phyloP scores from a whole-genome alignment of 2,329 filamentous ascomycete genomes.

The Colletotrichum cereale region DNA sequence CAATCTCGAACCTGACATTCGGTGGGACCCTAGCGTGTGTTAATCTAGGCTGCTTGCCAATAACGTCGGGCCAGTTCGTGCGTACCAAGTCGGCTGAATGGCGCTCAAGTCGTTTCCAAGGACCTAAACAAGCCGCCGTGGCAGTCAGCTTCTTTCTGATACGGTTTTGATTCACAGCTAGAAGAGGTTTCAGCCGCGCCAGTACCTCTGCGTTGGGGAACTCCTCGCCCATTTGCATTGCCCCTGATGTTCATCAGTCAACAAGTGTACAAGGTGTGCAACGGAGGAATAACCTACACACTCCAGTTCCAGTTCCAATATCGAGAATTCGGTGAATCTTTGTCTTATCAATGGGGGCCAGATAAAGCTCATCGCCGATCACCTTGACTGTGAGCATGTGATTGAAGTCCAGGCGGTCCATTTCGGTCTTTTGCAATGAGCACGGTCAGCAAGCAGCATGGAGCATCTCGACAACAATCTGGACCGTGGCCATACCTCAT shows the following conservation, averaged over 20 bases:
- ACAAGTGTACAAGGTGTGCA: too few relatives aligned
- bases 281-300: conserved; percentile 56
- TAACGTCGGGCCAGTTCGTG: too few relatives aligned
- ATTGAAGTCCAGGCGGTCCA: conserved; percentile 27
- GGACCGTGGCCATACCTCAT: conserved; percentile 43
- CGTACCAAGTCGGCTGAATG: conserved; percentile 26
- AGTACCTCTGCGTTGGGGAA: conserved; percentile 22
- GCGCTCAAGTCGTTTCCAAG: conserved; percentile 38
- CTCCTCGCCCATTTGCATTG: conserved; percentile 22
- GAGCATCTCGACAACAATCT: background rate
- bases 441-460: background rate
- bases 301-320: conserved; percentile 71
- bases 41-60: background rate
- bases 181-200: too few relatives aligned
- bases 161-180: background rate
- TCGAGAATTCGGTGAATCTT: conserved; percentile 61
- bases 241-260: conserved; percentile 2
- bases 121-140: background rate
- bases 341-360: conserved; percentile 21
- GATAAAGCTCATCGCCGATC: conserved; percentile 10
- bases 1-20: conserved; percentile 75
- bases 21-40: conserved; percentile 60
- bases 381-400: conserved; percentile 22
- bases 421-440: conserved; percentile 10
- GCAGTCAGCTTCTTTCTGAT: background rate